phyloP scores from a whole-genome alignment of 768 basidiomycete species.

The Phlebiopsis flavidoalba region DNA sequence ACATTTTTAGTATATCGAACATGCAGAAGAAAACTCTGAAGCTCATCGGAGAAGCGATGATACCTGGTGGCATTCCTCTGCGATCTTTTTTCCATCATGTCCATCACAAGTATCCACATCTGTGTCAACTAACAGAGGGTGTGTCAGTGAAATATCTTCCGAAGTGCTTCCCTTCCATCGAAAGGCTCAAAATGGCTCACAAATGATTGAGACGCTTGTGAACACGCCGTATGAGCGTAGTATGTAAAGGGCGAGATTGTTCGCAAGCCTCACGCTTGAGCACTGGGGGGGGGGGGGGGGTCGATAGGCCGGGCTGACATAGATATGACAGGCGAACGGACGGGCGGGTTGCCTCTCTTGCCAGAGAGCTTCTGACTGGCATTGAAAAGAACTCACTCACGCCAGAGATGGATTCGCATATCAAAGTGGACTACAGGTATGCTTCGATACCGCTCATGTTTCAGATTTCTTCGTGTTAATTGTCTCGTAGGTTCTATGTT shows the following conservation, averaged over 20 bases:
- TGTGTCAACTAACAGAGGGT: background rate
- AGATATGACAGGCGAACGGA: constrained; percentile 7
- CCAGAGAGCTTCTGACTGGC: constrained; percentile 8
- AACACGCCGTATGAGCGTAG: constrained; percentile 16
- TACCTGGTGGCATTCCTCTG: constrained; percentile 6
- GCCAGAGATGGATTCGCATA: background rate
- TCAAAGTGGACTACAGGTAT: constrained; percentile 6
- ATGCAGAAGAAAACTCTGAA: constrained; percentile 4
- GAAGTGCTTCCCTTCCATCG: constrained; percentile 22
- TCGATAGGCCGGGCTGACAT: background rate
- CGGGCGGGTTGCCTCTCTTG: constrained; percentile 13
- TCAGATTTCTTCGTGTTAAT: background rate
- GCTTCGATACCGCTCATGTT: background rate
- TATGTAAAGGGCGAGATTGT: constrained; percentile 21
- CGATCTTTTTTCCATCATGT: background rate
- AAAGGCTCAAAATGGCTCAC: constrained; percentile 4
- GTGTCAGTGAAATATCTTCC: constrained; percentile 18
- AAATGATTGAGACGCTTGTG: constrained; percentile 10
- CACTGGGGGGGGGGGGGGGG: too few relatives aligned
- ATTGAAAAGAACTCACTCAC: background rate
- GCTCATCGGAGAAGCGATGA: background rate
- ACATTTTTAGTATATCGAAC: constrained; percentile 2
- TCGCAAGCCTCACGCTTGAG: background rate
- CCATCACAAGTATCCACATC: background rate
- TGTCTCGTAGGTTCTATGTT: background rate